Percentiles rank a stretch among this genome's conserved stretches.
These are phyloP conservation scores for Globisporangium yorkense DNA, from an alignment of 352 stramenopile genomes.

Conservation along the genomic window DNA sequence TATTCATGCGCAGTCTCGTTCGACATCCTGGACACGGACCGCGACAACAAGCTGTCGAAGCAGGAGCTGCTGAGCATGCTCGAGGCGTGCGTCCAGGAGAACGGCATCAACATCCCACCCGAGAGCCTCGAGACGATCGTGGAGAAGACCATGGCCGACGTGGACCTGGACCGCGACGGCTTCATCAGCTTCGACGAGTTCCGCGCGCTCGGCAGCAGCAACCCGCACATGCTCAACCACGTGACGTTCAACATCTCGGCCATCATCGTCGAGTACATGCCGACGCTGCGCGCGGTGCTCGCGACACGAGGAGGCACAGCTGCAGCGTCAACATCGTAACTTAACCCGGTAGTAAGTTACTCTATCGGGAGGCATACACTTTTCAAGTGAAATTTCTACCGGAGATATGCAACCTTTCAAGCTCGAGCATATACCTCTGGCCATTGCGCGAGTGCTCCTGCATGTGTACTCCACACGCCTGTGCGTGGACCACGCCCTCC, in stretches of 20 bases:
- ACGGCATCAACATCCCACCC: constrained; percentile 66
- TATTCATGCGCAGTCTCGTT: constrained; percentile 48
- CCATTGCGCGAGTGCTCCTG: too few species aligned
- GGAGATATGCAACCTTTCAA: background rate
- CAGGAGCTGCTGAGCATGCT: constrained; percentile 68
- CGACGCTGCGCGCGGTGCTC: constrained; percentile 44
- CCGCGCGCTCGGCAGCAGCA: constrained; percentile 42
- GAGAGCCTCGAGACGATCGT: constrained; percentile 61
- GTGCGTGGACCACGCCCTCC: too few species aligned
- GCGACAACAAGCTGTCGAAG: constrained; percentile 67
- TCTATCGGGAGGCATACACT: background rate
- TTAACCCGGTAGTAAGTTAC: background rate
- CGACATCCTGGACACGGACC: constrained; percentile 67
- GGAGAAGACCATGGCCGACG: constrained; percentile 61
- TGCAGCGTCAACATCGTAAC: background rate
- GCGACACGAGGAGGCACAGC: constrained; percentile 16
- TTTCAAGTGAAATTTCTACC: background rate
- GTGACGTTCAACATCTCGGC: constrained; percentile 77
- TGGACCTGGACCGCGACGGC: constrained; percentile 58
- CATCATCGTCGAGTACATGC: constrained; percentile 74
- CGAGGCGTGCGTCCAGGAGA: constrained; percentile 66
- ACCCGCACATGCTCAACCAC: constrained; percentile 76
- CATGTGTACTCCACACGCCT: too few species aligned
- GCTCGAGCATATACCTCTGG: background rate
- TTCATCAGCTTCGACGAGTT: constrained; percentile 81